phyloP scores from a whole-genome alignment of 768 basidiomycete species.

The Mycena venus region DNA sequence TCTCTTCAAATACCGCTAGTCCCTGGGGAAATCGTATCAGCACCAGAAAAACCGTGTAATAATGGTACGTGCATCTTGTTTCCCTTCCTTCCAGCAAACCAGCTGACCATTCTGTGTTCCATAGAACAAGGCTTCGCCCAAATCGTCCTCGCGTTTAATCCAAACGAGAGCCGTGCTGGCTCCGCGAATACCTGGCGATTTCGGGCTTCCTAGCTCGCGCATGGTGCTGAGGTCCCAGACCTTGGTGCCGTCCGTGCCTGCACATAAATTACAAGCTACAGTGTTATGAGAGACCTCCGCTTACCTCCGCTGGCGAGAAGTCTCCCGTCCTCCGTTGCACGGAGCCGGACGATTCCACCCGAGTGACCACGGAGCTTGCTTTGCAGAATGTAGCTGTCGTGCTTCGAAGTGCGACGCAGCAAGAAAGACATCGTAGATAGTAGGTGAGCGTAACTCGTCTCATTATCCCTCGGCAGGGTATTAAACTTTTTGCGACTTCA shows the following conservation, averaged over 20 bases:
- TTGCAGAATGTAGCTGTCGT: slow-evolving; percentile 13
- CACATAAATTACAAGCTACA: neutral
- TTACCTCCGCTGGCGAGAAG: slow-evolving; percentile 30
- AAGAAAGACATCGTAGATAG: slow-evolving; percentile 14
- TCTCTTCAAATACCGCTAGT: slow-evolving; percentile 28
- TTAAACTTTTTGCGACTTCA: slow-evolving; percentile 8
- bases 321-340: slow-evolving; percentile 26
- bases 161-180: slow-evolving; percentile 33
- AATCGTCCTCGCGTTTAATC: slow-evolving; percentile 33
- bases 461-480: neutral
- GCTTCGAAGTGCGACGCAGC: slow-evolving; percentile 13
- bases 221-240: slow-evolving; percentile 25
- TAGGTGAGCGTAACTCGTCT: slow-evolving; percentile 11
- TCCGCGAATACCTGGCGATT: slow-evolving; percentile 14
- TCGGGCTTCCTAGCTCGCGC: slow-evolving; percentile 13
- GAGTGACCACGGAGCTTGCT: slow-evolving; percentile 27
- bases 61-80: slow-evolving; percentile 20
- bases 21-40: slow-evolving; percentile 12
- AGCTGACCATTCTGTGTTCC: slow-evolving; percentile 34
- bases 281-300: neutral
- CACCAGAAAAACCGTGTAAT: slow-evolving; percentile 6
- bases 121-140: slow-evolving; percentile 27
- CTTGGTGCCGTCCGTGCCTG: slow-evolving; percentile 31
- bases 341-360: slow-evolving; percentile 22
- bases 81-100: slow-evolving; percentile 30